Conservation (phyloP, 2,329 filamentous ascomycete species). For the Trichoderma simmonsii region DNA sequence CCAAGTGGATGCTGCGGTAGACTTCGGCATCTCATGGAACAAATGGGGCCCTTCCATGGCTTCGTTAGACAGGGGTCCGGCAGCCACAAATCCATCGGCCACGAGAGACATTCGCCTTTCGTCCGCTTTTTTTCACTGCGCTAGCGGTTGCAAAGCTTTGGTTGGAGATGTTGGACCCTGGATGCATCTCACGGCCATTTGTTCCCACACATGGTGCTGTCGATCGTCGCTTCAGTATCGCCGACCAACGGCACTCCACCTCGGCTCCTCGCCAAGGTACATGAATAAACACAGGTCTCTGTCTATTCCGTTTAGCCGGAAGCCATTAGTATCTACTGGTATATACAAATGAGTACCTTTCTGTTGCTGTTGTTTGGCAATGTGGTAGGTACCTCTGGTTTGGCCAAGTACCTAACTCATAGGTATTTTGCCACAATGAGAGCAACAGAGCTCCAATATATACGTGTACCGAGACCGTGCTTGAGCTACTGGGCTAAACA, state of each 20-base stretch:
- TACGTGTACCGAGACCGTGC: not conserved
- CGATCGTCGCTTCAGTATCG: conserved; percentile 13
- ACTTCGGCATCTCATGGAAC: conserved; percentile 17
- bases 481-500: not conserved
- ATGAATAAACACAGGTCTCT: not conserved
- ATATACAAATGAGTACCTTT: not conserved
- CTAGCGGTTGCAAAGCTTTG: not conserved
- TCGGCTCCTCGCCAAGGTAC: conserved; percentile 2
- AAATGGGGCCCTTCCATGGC: conserved; percentile 15
- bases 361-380: not conserved
- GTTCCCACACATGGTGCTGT: conserved; percentile 8
- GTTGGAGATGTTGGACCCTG: conserved; percentile 12
- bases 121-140: not conserved
- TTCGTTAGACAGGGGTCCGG: not conserved
- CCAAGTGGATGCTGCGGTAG: conserved; percentile 13
- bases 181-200: conserved; percentile 8
- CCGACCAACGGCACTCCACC: conserved; percentile 3
- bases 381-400: not conserved
- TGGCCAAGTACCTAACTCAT: not conserved
- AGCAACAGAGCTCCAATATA: not conserved
- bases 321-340: not conserved
- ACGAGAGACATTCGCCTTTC: not conserved
- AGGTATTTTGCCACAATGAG: not conserved
- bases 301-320: not conserved
- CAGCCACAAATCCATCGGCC: conserved; percentile 8